Evolutionary conservation across 140 eudicot species (phyloP), one percentile per base, ranked within the genome.

Genomic region (Oenanthe javanica): DNA sequence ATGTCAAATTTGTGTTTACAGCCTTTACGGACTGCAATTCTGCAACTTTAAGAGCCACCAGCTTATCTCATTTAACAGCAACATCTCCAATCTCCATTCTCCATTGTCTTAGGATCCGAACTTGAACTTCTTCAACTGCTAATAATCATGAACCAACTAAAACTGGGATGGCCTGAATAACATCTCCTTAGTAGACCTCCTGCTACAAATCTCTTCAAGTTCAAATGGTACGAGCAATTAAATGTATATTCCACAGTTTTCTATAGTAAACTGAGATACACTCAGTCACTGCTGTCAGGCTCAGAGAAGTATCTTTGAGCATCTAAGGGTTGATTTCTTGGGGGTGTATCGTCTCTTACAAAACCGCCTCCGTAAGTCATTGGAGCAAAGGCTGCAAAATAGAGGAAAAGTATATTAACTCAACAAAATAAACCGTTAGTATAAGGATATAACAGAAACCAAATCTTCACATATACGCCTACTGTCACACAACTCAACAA

Each of bases 311-410:
- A 90, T 90, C 84, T 81, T 47, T 79, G 85, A 77, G 93, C 79
- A 80, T 90, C 96, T 36, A 91, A 89, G 9, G 97, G 89, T 84
- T 85, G 88, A 80, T 91, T 87, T 84, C 83, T 86, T 36, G 91
- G 50, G 23, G 83, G 77, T 75, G 88, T 79, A 74, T 86, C 88
- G 38, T 85, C 88, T 72, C 69, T 86, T 40, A 82, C 90, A 77
- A 84, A 83, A 76, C 75, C 84, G 77, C 84, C 79, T 80, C 86
- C 87, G 13, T 75, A 75, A 49, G 82, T 87, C 92, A 91, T 89
- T 76, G 98, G 97, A 18, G 97, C 98, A 84, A 94, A 94, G 12
- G 98, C 98, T 94, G 87, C 88, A 80, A 79, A 72, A 61, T 38
- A 23, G 36, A 66, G 18, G 43, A 75, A 48, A 75, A 11, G 14